These are phyloP conservation scores for Trichoderma sp. DNA, from an alignment of 2,329 filamentous ascomycete genomes.

Conservation along the genomic window DNA sequence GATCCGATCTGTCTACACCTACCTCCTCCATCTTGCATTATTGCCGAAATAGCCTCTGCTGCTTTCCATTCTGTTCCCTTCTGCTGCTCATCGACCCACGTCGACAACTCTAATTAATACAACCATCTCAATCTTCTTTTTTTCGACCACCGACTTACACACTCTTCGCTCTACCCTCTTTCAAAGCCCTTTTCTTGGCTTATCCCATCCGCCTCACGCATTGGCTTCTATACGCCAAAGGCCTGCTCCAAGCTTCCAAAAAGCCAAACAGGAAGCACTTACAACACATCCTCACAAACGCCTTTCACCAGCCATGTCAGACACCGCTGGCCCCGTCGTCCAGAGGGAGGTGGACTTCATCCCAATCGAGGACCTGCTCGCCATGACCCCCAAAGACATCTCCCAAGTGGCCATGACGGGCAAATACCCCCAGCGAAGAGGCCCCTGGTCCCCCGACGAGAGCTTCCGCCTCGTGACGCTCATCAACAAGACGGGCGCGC, in stretches of 20 bases:
- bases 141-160: neutral
- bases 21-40: neutral
- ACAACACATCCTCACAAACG: neutral
- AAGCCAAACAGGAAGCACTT: neutral
- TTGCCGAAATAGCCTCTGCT: neutral
- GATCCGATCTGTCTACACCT: neutral
- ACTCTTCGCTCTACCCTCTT: neutral
- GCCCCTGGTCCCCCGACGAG: slow-evolving; percentile 82
- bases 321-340: neutral
- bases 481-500: slow-evolving; percentile 70
- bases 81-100: neutral
- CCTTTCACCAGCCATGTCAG: neutral
- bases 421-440: slow-evolving; percentile 51
- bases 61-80: neutral
- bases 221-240: neutral
- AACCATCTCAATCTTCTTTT: neutral
- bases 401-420: neutral
- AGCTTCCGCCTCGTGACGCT: slow-evolving; percentile 72
- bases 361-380: neutral
- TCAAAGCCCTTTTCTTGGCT: neutral
- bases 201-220: neutral
- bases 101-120: neutral
- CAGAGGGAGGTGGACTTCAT: slow-evolving; percentile 13
- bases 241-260: no score
- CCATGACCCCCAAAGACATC: neutral